These are phyloP conservation scores for Helicostylum pulchrum DNA, from an alignment of 192 early-diverging fungal genomes.

Conservation along the genomic window DNA sequence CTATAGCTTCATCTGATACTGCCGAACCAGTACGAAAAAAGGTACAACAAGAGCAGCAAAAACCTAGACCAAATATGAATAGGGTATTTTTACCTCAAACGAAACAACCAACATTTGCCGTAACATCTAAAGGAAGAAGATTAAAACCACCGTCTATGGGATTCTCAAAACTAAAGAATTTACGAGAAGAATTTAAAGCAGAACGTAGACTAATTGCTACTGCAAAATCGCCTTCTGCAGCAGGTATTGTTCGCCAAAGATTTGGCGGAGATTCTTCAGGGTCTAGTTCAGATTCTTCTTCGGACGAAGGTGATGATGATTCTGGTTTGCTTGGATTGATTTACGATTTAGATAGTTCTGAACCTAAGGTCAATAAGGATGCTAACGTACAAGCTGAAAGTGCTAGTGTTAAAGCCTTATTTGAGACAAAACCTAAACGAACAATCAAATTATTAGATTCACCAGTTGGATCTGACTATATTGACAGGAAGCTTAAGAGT, in stretches of 20 bases:
- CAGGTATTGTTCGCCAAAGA: slow-evolving; percentile 1
- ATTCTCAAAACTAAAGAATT: slow-evolving; percentile 21
- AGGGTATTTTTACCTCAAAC: not conserved
- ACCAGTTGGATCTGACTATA: slow-evolving; percentile 12
- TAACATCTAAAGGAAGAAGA: slow-evolving; percentile 28
- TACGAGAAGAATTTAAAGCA: slow-evolving; percentile 25
- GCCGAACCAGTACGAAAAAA: not conserved
- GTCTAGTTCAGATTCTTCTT: not conserved
- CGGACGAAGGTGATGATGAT: slow-evolving; percentile 29
- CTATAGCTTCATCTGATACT: not conserved
- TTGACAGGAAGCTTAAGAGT: slow-evolving; percentile 16
- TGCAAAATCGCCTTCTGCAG: slow-evolving; percentile 15
- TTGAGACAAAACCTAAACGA: slow-evolving; percentile 32
- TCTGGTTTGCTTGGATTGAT: slow-evolving; percentile 30
- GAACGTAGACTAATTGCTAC: slow-evolving; percentile 27
- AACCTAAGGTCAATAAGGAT: not conserved
- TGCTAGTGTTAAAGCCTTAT: slow-evolving; percentile 29
- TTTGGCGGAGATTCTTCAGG: not conserved
- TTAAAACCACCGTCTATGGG: slow-evolving; percentile 33
- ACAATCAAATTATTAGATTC: slow-evolving; percentile 46
- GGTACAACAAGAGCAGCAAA: not conserved
- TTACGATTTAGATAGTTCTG: slow-evolving; percentile 7
- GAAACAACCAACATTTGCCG: slow-evolving; percentile 17
- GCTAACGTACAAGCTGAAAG: slow-evolving; percentile 22
- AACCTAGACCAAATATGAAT: slow-evolving; percentile 9